Evolutionary conservation across 306 rosid genomes (phyloP).

Genomic region (Vigna hirtella): DNA sequence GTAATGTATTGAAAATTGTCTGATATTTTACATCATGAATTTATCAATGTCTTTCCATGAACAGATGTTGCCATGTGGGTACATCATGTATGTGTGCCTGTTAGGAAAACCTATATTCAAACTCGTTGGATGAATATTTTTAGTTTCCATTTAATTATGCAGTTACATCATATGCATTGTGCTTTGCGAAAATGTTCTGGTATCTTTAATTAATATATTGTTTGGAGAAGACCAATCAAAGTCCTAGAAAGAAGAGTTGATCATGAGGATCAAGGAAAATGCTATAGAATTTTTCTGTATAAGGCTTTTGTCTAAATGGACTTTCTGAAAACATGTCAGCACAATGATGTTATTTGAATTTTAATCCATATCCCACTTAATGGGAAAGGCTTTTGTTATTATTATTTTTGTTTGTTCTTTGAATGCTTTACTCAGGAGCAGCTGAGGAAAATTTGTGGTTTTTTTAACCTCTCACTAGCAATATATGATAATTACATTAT

Average conservation of each 20-base stretch:
- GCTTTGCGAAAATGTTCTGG: not conserved
- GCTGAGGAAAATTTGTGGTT: not conserved
- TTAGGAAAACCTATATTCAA: not conserved
- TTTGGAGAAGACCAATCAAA: constrained; percentile 9
- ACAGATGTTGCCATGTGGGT: not conserved
- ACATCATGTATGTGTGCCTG: not conserved
- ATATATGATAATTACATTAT: not conserved
- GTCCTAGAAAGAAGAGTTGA: constrained; percentile 1
- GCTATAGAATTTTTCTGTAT: not conserved
- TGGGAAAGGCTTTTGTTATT: not conserved
- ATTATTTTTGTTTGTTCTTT: not conserved
- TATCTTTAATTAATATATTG: constrained; percentile 22
- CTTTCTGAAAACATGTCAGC: not conserved
- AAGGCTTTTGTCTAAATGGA: not conserved
- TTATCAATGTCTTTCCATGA: not conserved
- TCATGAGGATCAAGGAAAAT: constrained; percentile 11
- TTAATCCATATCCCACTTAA: not conserved
- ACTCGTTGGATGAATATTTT: not conserved
- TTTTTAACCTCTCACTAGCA: not conserved
- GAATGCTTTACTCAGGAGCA: constrained; percentile 6
- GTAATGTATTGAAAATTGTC: constrained; percentile 11
- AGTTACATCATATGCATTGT: constrained; percentile 5
- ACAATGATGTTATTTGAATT: not conserved
- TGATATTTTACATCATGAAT: not conserved
- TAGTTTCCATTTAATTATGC: constrained; percentile 3